Percentiles rank a stretch among this genome's conserved stretches.
Conservation (phyloP, 1,284 basidiomycete species). For the Veloporphyrellus conicus region DNA sequence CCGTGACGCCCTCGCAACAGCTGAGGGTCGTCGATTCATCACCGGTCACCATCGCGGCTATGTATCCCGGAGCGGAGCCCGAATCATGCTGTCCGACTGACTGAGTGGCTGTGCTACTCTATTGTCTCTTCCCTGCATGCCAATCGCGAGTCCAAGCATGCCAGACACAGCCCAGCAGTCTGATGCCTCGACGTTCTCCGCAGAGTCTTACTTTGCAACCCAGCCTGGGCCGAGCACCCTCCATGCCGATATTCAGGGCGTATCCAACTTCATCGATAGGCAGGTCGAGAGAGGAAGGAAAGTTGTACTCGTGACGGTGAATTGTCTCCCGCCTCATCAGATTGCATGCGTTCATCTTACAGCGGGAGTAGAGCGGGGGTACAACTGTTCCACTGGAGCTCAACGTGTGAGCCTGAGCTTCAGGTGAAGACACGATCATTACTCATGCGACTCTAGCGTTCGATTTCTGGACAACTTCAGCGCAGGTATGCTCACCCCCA, state of each 20-base stretch:
- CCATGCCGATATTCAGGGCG: conserved; percentile 58
- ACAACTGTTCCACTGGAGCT: conserved; percentile 94
- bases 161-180: conserved; percentile 12
- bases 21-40: no score
- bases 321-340: conserved; percentile 30
- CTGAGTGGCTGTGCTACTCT: conserved; percentile 14
- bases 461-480: conserved; percentile 99
- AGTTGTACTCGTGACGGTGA: conserved; percentile 91
- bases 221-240: conserved; percentile 72
- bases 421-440: conserved; percentile 18
- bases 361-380: conserved; percentile 73
- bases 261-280: conserved; percentile 68
- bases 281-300: conserved; percentile 63
- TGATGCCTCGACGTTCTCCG: conserved; percentile 54
- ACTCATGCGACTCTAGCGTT: conserved; percentile 55
- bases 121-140: not conserved
- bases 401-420: conserved; percentile 75
- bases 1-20: no score
- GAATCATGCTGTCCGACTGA: no score
- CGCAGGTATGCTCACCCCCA: conserved; percentile 61
- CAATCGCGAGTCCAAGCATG: conserved; percentile 11
- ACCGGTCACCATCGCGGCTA: no score
- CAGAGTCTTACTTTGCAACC: conserved; percentile 82
- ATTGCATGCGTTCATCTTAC: conserved; percentile 6
- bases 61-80: no score